A percentile compares a stretch with the other conserved stretches of the same genome.
Conservation (phyloP, 192 early-diverging fungal species). For the Spizellomyces punctatus region DNA sequence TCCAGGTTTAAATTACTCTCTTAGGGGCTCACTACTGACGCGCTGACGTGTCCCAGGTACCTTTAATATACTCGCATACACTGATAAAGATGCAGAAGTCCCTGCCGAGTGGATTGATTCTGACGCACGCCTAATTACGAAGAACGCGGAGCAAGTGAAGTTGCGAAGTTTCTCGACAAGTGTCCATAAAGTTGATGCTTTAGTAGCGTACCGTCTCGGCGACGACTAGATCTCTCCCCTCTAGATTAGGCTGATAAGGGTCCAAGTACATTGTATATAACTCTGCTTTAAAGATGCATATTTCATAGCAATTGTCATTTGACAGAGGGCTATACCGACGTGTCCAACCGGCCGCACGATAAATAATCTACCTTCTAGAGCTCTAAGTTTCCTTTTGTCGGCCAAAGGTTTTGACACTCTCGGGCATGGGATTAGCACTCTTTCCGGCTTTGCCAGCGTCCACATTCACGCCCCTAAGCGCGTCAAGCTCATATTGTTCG, state of each 20-base stretch:
- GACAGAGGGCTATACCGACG: too few relatives aligned
- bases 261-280: too few relatives aligned
- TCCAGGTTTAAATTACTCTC: neutral
- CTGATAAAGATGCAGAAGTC: slow-evolving; percentile 82
- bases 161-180: slow-evolving; percentile 83
- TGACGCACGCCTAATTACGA: slow-evolving; percentile 73
- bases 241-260: too few relatives aligned
- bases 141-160: slow-evolving; percentile 83
- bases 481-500: slow-evolving; percentile 17
- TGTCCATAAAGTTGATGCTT: slow-evolving; percentile 78
- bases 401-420: slow-evolving; percentile 7
- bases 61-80: slow-evolving; percentile 89
- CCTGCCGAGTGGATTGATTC: slow-evolving; percentile 86
- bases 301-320: too few relatives aligned
- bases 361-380: too few relatives aligned
- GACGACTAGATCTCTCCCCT: neutral
- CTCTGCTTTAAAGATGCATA: too few relatives aligned
- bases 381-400: slow-evolving; percentile 16
- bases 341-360: too few relatives aligned
- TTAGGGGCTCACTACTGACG: too few relatives aligned
- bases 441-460: neutral
- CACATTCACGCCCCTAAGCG: slow-evolving; percentile 7
- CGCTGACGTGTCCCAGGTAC: slow-evolving; percentile 56
- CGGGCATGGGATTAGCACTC: slow-evolving; percentile 15
- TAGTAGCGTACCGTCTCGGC: slow-evolving; percentile 80